phyloP scores from a whole-genome alignment of 2,329 filamentous ascomycete genomes.

The Colletotrichum trifolii region DNA sequence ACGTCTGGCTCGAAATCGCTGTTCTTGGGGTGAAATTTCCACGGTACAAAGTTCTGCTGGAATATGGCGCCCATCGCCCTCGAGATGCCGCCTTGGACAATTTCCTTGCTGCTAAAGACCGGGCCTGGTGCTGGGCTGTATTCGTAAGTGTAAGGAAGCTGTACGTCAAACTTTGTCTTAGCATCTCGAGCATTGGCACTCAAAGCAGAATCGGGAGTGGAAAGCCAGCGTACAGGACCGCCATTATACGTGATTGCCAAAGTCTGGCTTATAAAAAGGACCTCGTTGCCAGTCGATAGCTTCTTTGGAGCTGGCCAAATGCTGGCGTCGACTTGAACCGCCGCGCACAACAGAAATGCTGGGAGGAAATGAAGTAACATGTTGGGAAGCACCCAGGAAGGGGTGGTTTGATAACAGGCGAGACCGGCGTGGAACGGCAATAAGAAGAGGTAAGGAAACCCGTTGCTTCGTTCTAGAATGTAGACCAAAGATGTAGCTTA shows the following conservation, averaged over 20 bases:
- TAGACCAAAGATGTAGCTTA: slow-evolving; percentile 15
- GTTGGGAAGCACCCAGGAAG: slow-evolving; percentile 7
- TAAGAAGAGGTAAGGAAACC: background rate
- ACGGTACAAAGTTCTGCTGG: slow-evolving; percentile 76
- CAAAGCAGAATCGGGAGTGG: slow-evolving; percentile 42
- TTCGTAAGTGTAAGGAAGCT: slow-evolving; percentile 61
- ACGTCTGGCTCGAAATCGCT: slow-evolving; percentile 72
- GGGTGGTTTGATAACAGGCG: background rate
- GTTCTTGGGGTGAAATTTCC: slow-evolving; percentile 77
- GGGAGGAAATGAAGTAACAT: slow-evolving; percentile 49
- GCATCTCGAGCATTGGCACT: slow-evolving; percentile 40
- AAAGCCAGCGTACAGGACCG: slow-evolving; percentile 61
- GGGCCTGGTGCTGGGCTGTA: slow-evolving; percentile 53
- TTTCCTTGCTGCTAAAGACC: slow-evolving; percentile 59
- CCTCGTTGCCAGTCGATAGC: slow-evolving; percentile 61
- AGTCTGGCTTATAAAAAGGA: slow-evolving; percentile 64
- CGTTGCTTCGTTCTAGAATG: background rate
- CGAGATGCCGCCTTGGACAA: slow-evolving; percentile 67
- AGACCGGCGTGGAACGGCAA: background rate
- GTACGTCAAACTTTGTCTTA: slow-evolving; percentile 48
- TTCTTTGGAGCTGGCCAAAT: slow-evolving; percentile 68
- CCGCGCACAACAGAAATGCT: slow-evolving; percentile 52
- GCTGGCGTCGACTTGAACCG: slow-evolving; percentile 55
- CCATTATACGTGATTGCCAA: slow-evolving; percentile 70
- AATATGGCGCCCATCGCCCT: slow-evolving; percentile 74